These are phyloP conservation scores for Saccharum officinarum DNA, from an alignment of 176 grass and related monocot species.

Conservation along the genomic window DNA sequence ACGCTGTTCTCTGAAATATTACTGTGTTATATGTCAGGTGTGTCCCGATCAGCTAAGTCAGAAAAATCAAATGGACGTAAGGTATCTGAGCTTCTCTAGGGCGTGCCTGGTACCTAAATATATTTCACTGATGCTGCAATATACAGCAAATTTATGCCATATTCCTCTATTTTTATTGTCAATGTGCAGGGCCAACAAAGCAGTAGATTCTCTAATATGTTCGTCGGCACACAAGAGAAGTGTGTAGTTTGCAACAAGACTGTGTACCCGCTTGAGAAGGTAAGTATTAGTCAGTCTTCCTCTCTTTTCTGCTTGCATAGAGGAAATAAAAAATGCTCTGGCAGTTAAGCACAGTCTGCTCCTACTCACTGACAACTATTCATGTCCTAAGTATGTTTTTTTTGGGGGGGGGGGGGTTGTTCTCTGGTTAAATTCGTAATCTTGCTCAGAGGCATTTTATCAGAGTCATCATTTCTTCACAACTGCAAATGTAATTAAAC, in stretches of 20 bases:
- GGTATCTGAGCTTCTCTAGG: slow-evolving; percentile 51
- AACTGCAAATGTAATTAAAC: slow-evolving; percentile 9
- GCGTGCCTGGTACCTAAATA: neutral
- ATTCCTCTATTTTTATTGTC: slow-evolving; percentile 13
- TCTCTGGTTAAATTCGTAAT: slow-evolving; percentile 13
- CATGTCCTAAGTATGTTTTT: neutral
- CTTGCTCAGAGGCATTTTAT: slow-evolving; percentile 10
- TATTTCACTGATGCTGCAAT: neutral
- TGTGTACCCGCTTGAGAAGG: slow-evolving; percentile 95
- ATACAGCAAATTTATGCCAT: slow-evolving; percentile 7
- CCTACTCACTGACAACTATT: neutral
- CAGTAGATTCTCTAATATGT: slow-evolving; percentile 80
- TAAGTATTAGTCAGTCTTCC: slow-evolving; percentile 35
- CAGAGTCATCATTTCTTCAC: neutral
- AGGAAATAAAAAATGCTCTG: neutral
- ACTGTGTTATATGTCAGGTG: slow-evolving; percentile 49
- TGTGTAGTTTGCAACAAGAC: slow-evolving; percentile 89
- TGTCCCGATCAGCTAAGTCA: slow-evolving; percentile 58
- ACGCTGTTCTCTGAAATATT: neutral
- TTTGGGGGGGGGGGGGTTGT: neutral
- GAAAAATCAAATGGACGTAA: slow-evolving; percentile 68
- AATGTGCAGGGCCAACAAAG: slow-evolving; percentile 56
- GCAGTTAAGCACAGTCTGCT: neutral
- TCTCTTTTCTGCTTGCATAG: slow-evolving; percentile 12
- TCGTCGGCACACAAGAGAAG: slow-evolving; percentile 93